Conservation (phyloP, 164 flowering plant genomes). For the Nelumbo lutea region DNA sequence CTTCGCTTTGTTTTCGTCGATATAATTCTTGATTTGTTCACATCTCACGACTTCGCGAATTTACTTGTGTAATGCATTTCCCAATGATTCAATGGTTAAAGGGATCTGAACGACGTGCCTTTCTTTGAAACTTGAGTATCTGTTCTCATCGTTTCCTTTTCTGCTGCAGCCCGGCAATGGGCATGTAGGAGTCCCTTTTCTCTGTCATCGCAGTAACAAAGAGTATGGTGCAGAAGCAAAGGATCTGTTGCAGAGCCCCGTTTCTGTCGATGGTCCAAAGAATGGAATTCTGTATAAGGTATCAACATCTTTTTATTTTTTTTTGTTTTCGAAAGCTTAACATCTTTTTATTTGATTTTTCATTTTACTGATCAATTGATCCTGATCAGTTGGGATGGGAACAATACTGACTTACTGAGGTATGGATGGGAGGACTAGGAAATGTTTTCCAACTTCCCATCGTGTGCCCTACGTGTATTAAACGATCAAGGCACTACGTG, state of each 20-base stretch:
- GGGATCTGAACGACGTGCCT: too few relatives aligned
- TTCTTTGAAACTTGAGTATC: background rate
- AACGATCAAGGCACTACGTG: too few relatives aligned
- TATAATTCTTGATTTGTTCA: too few relatives aligned
- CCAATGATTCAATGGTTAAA: too few relatives aligned
- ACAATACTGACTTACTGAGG: background rate
- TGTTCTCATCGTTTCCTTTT: constrained; percentile 7
- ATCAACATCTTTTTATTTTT: constrained; percentile 4
- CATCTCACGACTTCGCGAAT: too few relatives aligned
- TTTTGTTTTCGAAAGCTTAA: background rate
- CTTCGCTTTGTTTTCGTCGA: too few relatives aligned
- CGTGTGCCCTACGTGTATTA: background rate
- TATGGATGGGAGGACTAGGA: background rate
- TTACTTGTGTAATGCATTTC: too few relatives aligned
- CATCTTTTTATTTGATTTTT: background rate
- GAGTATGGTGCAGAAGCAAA: constrained; percentile 32
- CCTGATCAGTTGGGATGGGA: background rate
- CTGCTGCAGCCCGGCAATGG: constrained; percentile 45
- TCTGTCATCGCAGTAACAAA: constrained; percentile 26
- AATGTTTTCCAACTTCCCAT: background rate
- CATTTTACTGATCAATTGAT: background rate
- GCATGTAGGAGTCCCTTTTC: constrained; percentile 28
- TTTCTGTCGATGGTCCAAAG: constrained; percentile 38
- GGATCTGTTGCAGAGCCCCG: constrained; percentile 45
- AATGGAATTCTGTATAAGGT: constrained; percentile 61